A percentile compares a stretch with the other conserved stretches of the same genome.
Evolutionary conservation across 176 grass and related monocot genomes (phyloP).

Genomic region (Melocanna baccifera): DNA sequence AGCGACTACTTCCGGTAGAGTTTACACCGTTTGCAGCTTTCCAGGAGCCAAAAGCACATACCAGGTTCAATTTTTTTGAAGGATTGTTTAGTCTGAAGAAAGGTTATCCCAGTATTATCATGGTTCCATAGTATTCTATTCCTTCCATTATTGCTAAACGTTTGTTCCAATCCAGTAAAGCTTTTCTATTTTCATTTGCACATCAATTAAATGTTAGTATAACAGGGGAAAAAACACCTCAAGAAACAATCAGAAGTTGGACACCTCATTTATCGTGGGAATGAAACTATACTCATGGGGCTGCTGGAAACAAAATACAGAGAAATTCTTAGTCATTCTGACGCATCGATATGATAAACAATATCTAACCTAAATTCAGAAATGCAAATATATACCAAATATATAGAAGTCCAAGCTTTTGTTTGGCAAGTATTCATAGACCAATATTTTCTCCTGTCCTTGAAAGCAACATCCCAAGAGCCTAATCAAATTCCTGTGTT

Average conservation of each 20-base stretch:
- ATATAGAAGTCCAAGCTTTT: constrained; percentile 67
- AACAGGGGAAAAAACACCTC: not conserved
- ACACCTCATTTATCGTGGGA: not conserved
- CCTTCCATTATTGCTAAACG: constrained; percentile 34
- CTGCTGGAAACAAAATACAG: not conserved
- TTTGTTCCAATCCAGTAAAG: constrained; percentile 32
- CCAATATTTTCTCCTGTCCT: constrained; percentile 51
- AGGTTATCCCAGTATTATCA: too few species aligned
- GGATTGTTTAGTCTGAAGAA: too few species aligned
- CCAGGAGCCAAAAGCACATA: too few species aligned
- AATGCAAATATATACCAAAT: constrained; percentile 41
- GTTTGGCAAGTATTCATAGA: constrained; percentile 68
- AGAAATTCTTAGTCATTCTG: not conserved
- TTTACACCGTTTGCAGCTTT: too few species aligned
- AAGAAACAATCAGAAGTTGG: not conserved
- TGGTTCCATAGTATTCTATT: too few species aligned
- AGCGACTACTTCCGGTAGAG: too few species aligned
- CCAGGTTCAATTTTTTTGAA: too few species aligned
- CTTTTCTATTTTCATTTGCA: constrained; percentile 31
- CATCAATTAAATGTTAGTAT: constrained; percentile 4
- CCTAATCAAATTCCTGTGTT: too few species aligned
- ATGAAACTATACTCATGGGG: not conserved
- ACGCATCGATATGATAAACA: not conserved
- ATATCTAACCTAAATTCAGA: not conserved
- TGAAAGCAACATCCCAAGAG: constrained; percentile 17